Percentiles rank a stretch among this genome's conserved stretches.
Conservation (phyloP, 1,139 yeast genomes). For the Taphrina deformans region DNA sequence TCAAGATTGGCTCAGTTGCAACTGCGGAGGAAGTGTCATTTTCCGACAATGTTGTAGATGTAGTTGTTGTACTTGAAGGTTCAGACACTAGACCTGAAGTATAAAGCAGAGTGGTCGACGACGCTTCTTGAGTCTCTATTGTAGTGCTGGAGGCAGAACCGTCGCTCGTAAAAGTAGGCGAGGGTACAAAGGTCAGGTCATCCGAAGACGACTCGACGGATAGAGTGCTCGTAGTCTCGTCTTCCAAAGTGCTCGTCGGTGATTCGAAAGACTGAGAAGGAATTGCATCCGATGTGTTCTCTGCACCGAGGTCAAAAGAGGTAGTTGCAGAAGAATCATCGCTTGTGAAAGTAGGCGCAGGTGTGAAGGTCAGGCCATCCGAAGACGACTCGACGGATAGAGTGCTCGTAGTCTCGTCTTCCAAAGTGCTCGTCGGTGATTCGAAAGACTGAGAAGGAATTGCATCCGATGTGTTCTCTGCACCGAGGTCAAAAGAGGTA, state of each 20-base stretch:
- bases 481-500: too few species aligned
- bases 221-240: not conserved
- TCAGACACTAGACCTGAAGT: not conserved
- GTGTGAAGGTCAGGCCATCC: not conserved
- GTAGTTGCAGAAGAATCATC: too few species aligned
- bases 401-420: not conserved
- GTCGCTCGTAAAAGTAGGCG: not conserved
- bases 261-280: not conserved
- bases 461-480: not conserved
- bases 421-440: not conserved
- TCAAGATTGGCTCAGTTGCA: not conserved
- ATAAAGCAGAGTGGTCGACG: not conserved
- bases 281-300: not conserved
- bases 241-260: not conserved
- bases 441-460: not conserved
- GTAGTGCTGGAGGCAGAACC: not conserved
- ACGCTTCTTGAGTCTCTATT: not conserved
- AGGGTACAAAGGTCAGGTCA: not conserved
- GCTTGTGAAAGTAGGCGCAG: not conserved
- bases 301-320: too few species aligned
- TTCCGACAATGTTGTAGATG: not conserved
- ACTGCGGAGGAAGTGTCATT: not conserved
- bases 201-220: not conserved
- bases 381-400: not conserved
- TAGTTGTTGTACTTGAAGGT: not conserved